Evolutionary conservation across 1,284 basidiomycete genomes (phyloP), one percentile per base, ranked within the genome.

Genomic region (Rhodotorula sp.): DNA sequence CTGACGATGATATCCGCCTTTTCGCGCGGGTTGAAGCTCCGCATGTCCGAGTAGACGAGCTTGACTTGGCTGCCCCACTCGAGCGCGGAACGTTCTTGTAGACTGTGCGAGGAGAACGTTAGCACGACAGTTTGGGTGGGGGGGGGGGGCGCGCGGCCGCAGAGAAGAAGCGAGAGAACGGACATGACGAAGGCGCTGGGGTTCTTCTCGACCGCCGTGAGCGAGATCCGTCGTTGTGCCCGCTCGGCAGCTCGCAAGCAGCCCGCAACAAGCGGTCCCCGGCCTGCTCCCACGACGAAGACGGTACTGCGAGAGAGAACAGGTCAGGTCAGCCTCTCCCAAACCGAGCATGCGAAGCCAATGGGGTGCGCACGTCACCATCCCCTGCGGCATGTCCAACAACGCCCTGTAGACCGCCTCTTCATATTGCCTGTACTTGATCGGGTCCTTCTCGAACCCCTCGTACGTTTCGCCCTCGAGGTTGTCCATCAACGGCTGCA

Each of bases 401-500:
- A 97, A 81, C n/a, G 93, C 94, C 60, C 85, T 84, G 77, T 86
- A 91, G 69, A 95, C 87, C 1, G 92, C 91, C 84, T 98, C 91
- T 82, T 99, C 96, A 80, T 99, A 99, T 75, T 92, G 88, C 61
- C 85, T 81, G 79, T 99, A 99, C 81, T 99, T 99, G 73, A 98
- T 88, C 1, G 96, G 94, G 82, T 99, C 96, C 77, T 92, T 88
- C 79, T 99, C 96, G 77, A 99, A 99, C 11, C 92, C 93, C 78
- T 98, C 92, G 80, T 99, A 99, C 11, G 94, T 98, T 66, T 89
- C 86, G 76, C 91, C 94, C 77, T 92, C 92, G 67, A 99, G 82
- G 79, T 99, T 94, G 79, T 99, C 94, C 90, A 96, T 94, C 76
- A 99, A 81, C 16, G 96, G 96, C 89, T 95, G 80, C 65, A 99